Conservation (phyloP, 176 grass and related monocot species). For the Triticum turgidum region DNA sequence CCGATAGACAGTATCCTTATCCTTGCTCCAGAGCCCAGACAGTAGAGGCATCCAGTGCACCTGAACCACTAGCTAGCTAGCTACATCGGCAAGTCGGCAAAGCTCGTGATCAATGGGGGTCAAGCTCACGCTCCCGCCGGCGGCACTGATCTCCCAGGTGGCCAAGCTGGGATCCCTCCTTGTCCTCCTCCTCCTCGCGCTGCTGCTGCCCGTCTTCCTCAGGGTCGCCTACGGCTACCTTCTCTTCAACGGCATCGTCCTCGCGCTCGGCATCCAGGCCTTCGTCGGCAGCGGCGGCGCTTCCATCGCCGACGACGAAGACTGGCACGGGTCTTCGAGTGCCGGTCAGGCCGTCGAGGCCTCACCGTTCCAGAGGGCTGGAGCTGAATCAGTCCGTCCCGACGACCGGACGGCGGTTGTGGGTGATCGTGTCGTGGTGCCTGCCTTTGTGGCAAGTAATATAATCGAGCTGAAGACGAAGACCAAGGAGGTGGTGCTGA, state of each 20-base stretch:
- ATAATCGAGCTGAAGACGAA: neutral
- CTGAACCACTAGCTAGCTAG: no score
- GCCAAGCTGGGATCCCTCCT: constrained; percentile 16
- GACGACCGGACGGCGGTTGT: neutral
- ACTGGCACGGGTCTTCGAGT: neutral
- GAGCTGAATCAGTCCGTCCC: no score
- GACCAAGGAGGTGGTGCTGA: neutral
- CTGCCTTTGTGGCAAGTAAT: neutral
- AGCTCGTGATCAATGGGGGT: neutral
- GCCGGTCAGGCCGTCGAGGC: neutral
- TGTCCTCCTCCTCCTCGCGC: constrained; percentile 1
- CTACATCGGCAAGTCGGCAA: neutral
- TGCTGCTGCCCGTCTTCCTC: constrained; percentile 11
- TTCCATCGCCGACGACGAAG: neutral
- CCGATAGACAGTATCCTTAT: neutral
- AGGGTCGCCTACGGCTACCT: constrained; percentile 7
- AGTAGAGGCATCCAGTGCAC: neutral
- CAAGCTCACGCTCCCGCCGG: neutral
- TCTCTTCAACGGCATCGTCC: constrained; percentile 17
- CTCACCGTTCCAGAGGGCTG: neutral
- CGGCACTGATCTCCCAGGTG: neutral
- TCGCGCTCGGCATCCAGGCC: constrained; percentile 1
- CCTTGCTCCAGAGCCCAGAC: neutral
- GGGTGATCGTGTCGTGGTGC: neutral
- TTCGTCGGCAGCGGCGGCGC: neutral